Conservation (phyloP, 1,284 basidiomycete genomes). For the Leucoagaricus sp. region DNA sequence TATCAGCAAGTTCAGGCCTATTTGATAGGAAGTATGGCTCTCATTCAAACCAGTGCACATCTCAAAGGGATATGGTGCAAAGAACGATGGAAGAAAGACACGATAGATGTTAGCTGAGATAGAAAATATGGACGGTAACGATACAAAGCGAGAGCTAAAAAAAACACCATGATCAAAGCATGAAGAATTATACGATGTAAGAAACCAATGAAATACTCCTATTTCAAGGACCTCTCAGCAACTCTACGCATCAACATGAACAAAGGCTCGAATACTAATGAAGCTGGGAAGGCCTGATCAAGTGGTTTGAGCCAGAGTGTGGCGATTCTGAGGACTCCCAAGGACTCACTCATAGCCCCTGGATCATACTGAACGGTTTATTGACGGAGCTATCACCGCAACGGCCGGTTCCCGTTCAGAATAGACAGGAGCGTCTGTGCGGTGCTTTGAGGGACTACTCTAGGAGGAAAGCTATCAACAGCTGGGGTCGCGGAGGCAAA, state of each 20-base stretch:
- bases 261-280: not conserved
- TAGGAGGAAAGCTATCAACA: constrained; percentile 8
- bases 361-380: constrained; percentile 8
- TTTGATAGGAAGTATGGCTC: not conserved
- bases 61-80: not conserved
- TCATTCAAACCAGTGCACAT: not conserved
- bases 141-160: constrained; percentile 16
- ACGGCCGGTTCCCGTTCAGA: constrained; percentile 8
- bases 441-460: not conserved
- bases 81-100: not conserved
- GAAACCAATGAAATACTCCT: not conserved
- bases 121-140: constrained; percentile 1
- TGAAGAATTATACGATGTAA: constrained; percentile 5
- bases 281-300: too few species aligned
- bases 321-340: too few species aligned
- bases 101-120: constrained; percentile 8
- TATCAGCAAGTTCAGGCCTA: not conserved
- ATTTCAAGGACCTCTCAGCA: not conserved
- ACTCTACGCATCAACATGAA: not conserved
- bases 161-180: constrained; percentile 13
- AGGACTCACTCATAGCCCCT: not conserved
- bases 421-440: constrained; percentile 13
- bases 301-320: too few species aligned
- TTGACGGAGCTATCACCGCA: not conserved
- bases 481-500: constrained; percentile 15